Conservation (phyloP, 2,329 filamentous ascomycete genomes). For the Zasmidium cellare region DNA sequence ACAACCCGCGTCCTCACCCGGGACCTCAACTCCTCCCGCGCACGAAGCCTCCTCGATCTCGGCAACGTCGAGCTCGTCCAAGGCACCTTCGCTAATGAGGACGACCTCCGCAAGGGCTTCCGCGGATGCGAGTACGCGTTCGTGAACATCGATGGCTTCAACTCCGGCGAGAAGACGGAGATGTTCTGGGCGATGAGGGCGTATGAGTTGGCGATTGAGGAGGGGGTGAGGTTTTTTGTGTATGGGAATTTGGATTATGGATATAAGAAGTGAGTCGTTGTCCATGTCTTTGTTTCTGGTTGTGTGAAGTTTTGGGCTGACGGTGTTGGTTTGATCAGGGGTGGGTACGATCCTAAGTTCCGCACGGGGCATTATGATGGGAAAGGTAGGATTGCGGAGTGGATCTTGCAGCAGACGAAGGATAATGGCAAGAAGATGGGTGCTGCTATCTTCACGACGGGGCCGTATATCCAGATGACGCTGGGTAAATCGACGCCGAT, state of each 20-base stretch:
- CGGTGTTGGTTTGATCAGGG: conserved; percentile 10
- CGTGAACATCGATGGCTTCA: conserved; percentile 58
- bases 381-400: conserved; percentile 38
- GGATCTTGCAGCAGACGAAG: conserved; percentile 26
- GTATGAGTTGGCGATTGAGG: conserved; percentile 39
- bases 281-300: not conserved
- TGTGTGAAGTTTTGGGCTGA: not conserved
- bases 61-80: conserved; percentile 50
- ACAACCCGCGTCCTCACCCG: conserved; percentile 50
- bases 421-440: conserved; percentile 27
- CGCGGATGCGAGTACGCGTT: conserved; percentile 51
- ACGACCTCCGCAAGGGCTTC: conserved; percentile 46
- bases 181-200: conserved; percentile 46
- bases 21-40: conserved; percentile 43
- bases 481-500: conserved; percentile 23
- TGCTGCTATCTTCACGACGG: conserved; percentile 32
- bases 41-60: conserved; percentile 44
- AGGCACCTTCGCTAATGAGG: conserved; percentile 52
- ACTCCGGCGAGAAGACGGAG: conserved; percentile 54
- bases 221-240: conserved; percentile 44
- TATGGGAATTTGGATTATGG: conserved; percentile 54
- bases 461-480: conserved; percentile 36
- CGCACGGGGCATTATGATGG: conserved; percentile 52
- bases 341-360: conserved; percentile 48
- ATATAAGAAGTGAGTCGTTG: conserved; percentile 42